A percentile compares a stretch with the other conserved stretches of the same genome.
Conservation (phyloP, 2,329 filamentous ascomycete genomes). For the Gnomoniopsis sp. region DNA sequence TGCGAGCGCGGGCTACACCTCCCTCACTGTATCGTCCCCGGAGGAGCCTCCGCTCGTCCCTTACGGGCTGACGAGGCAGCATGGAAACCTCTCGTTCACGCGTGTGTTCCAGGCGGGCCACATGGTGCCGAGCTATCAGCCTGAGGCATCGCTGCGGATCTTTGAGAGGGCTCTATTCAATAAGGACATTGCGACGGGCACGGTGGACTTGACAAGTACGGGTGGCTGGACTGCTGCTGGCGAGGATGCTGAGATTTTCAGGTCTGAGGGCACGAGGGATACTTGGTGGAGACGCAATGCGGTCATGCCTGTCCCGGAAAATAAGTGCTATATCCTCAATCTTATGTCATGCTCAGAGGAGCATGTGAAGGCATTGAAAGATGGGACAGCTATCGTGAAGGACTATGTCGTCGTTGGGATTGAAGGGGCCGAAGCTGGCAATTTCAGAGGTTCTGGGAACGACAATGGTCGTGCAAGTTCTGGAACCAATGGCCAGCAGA, state of each 20-base stretch:
- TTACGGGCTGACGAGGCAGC: slow-evolving; percentile 63
- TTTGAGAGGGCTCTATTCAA: slow-evolving; percentile 48
- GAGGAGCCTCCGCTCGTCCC: slow-evolving; percentile 27
- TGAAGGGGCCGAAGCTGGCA: neutral
- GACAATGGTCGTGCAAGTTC: too few species aligned
- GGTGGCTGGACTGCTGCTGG: slow-evolving; percentile 8
- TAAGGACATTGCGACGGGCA: slow-evolving; percentile 44
- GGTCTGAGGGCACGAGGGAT: slow-evolving; percentile 9
- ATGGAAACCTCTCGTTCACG: slow-evolving; percentile 59
- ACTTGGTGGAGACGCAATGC: slow-evolving; percentile 15
- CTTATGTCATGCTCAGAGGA: slow-evolving; percentile 16
- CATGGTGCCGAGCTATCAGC: slow-evolving; percentile 47
- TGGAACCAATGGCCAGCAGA: neutral
- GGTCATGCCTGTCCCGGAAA: slow-evolving; percentile 5
- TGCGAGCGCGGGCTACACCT: slow-evolving; percentile 58
- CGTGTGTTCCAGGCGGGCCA: slow-evolving; percentile 55
- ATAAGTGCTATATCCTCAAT: slow-evolving; percentile 11
- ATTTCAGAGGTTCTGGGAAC: neutral
- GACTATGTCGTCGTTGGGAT: slow-evolving; percentile 22
- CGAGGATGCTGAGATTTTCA: slow-evolving; percentile 1
- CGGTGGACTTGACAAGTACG: slow-evolving; percentile 23
- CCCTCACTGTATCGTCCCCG: slow-evolving; percentile 54
- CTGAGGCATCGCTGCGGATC: slow-evolving; percentile 40
- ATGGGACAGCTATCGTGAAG: slow-evolving; percentile 20
- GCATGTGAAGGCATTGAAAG: slow-evolving; percentile 17